Evolutionary conservation across 495 filamentous ascomycete species (phyloP).

Genomic region (Melanomma pulvis-pyrius): DNA sequence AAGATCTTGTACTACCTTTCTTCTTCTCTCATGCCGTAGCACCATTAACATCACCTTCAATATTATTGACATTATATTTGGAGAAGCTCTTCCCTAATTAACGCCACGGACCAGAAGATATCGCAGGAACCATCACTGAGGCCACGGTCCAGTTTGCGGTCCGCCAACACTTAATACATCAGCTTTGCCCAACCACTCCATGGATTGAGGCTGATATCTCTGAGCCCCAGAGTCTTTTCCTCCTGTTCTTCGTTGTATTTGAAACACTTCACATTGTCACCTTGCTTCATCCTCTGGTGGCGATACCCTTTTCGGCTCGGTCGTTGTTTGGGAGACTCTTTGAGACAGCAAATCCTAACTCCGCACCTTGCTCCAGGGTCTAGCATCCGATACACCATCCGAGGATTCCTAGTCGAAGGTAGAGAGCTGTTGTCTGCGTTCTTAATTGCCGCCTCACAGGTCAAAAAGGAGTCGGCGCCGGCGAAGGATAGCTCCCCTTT

Average conservation of each 20-base stretch:
- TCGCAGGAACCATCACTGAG: slow-evolving; percentile 19
- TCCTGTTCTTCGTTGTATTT: slow-evolving; percentile 30
- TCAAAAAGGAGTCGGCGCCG: slow-evolving; percentile 2
- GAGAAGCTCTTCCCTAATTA: slow-evolving; percentile 35
- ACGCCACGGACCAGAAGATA: slow-evolving; percentile 25
- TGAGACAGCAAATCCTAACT: slow-evolving; percentile 13
- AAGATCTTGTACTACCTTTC: slow-evolving; percentile 37
- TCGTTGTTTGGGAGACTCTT: slow-evolving; percentile 14
- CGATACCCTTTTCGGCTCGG: slow-evolving; percentile 17
- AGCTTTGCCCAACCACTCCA: slow-evolving; percentile 26
- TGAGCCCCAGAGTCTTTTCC: neutral
- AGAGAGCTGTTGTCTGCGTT: neutral
- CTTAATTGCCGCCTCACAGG: slow-evolving; percentile 4
- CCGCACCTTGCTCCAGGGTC: slow-evolving; percentile 5
- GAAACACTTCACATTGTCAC: slow-evolving; percentile 27
- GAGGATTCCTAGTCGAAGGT: slow-evolving; percentile 3
- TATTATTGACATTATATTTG: slow-evolving; percentile 39
- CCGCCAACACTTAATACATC: slow-evolving; percentile 34
- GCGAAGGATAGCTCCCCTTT: neutral
- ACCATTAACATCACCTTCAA: slow-evolving; percentile 36
- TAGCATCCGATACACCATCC: slow-evolving; percentile 7
- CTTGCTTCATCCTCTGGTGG: slow-evolving; percentile 17
- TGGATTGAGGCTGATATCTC: slow-evolving; percentile 35
- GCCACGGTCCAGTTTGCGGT: slow-evolving; percentile 34
- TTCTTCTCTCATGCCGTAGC: slow-evolving; percentile 32